phyloP scores from a whole-genome alignment of 2,329 filamentous ascomycete genomes.

The Penicillium sp. region DNA sequence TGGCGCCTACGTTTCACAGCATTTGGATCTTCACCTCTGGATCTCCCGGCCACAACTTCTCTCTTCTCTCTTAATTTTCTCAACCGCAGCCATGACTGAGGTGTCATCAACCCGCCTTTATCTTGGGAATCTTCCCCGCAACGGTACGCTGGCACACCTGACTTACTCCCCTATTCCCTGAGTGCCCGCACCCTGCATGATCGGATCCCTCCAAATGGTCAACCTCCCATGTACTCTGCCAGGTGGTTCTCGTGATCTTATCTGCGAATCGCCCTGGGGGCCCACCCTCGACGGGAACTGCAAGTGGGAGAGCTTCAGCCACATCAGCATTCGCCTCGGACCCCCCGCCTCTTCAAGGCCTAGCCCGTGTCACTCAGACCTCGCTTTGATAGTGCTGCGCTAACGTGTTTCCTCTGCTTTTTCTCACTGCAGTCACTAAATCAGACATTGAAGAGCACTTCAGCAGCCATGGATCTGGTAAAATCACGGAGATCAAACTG shows the following conservation, averaged over 20 bases:
- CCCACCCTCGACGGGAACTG: not conserved
- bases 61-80: not conserved
- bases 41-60: slow-evolving; percentile 7
- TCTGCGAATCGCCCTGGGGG: not conserved
- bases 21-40: slow-evolving; percentile 5
- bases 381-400: not conserved
- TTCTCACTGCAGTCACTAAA: slow-evolving; percentile 73
- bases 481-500: slow-evolving; percentile 98
- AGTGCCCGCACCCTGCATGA: slow-evolving; percentile 1
- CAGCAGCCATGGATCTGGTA: slow-evolving; percentile 90
- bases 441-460: slow-evolving; percentile 96
- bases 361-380: not conserved
- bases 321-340: not conserved
- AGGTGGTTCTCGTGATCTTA: not conserved
- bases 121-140: slow-evolving; percentile 94
- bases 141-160: slow-evolving; percentile 66
- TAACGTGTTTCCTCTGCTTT: slow-evolving; percentile 4
- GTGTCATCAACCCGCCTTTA: slow-evolving; percentile 95
- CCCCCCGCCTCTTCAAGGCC: not conserved
- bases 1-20: slow-evolving; percentile 11
- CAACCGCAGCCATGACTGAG: slow-evolving; percentile 65
- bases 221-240: not conserved
- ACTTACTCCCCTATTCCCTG: slow-evolving; percentile 12
- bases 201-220: slow-evolving; percentile 13
- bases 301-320: slow-evolving; percentile 4